Base-by-base conservation (phyloP, 2,329 filamentous ascomycete species). In the Chaetomium strumarium region DNA sequence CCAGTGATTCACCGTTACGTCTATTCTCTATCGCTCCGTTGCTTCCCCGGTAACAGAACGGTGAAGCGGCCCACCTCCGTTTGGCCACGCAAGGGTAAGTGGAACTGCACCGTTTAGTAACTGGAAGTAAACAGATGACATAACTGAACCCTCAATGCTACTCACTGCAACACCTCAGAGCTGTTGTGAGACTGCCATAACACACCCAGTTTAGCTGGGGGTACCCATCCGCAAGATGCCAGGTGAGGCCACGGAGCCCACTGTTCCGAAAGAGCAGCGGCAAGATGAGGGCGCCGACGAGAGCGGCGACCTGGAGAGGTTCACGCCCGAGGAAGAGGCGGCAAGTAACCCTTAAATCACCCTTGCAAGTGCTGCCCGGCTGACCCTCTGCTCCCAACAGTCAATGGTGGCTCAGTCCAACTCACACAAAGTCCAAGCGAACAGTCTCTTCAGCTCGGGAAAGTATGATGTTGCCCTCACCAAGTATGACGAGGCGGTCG, bases 401-500 rank as follows among this genome's bases (percentile, higher is more conserved):
- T 53, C 55, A 36, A 80, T 96, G 14, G 68, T 95, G 17, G 67
- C 75, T 46, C 82, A 92, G 68, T 89, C 89, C 3, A 84, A 86
- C 61, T 67, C 77, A 1, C 81, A 85, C 62, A 96, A 96, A 70
- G 65, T 79, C 2, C 76, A 83, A 51, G 92, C 90, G 13, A 97
- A 96, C 66, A 69, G 78, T 5, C 78, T 90, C n/a, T 97, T 96
- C 70, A 75, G 78, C 1, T 78, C 80, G 3, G 79, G 80, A 39
- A 80, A 84, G 56, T 93, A 86, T 69, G 79, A 85, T 51, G 83
- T 85, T 57, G 92, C 92, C 38, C 85, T 97, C 57, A 80, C 84
- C 60, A 85, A 80, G 55, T 97, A 97, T 71, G 85, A 90, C 63
- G 81, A 86, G 59, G 91, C 93, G 19, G 75, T 95, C 3, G 77